Base-by-base conservation (phyloP, 306 rosid genomes). In the Cucurbita maxima region DNA sequence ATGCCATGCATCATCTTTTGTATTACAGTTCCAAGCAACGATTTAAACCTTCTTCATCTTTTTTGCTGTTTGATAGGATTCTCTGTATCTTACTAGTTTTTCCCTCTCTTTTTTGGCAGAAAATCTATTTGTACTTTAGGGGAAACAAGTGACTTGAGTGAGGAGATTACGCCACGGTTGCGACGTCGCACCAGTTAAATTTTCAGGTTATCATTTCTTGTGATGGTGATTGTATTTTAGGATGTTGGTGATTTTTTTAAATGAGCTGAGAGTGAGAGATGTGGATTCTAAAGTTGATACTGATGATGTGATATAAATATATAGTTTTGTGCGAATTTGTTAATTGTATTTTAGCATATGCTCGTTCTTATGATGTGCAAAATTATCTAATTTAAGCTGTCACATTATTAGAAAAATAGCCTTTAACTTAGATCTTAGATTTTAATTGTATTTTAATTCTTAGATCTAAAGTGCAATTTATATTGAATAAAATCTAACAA, bases 91-190 rank as follows among this genome's bases (percentile, higher is more conserved):
- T 6, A 50, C 71, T 79, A 47, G 45, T 37, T 10, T n/a, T 50
- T 72, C 2, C 2, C 25, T 25, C 25, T 25, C 25, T 25, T 53
- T 53, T 53, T n/a, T 6, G 57, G 88, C 99, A 95, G 99, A 95
- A 89, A 95, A 74, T 86, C 67, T 95, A 95, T 88, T 41, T 88
- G 88, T 91, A 83, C 76, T 95, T 95, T 88, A 86, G 99, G 81
- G 96, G 97, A 75, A 40, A 86, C 68, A 89, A 86, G 86, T 95
- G 71, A 63, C 4, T 30, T 11, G 19, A 36, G 20, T 13, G 91
- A 94, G 82, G 83, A 44, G 58, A 66, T 66, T n/a, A 30, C 30
- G 19, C 74, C 15, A 50, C 47, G 5, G 47, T 48, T 13, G 58
- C 10, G 45, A 30, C 6, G 73, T 48, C 4, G 44, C 44, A 14